These are phyloP conservation scores for Achaetomiella virescens DNA, from an alignment of 495 filamentous ascomycete genomes.

Conservation along the genomic window DNA sequence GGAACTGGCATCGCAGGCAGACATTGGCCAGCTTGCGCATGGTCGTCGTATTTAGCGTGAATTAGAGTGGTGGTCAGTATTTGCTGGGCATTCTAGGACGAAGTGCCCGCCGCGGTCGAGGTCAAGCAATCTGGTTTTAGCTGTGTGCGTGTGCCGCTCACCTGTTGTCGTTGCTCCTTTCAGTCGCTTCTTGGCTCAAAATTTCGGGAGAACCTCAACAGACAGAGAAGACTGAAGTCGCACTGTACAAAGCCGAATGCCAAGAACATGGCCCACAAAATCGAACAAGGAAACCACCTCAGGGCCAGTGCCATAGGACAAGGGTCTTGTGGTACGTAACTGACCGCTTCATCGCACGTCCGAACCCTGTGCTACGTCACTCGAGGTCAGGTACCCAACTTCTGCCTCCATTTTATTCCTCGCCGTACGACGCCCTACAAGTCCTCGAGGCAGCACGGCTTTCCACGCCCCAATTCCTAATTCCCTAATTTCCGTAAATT, in stretches of 20 bases:
- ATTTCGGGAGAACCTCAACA: neutral
- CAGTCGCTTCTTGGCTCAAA: neutral
- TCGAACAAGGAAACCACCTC: no score
- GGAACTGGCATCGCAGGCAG: slow-evolving; percentile 26
- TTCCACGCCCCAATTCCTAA: no score
- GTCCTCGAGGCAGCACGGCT: no score
- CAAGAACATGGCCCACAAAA: neutral
- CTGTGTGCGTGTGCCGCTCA: no score
- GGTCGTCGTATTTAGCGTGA: neutral
- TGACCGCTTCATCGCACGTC: neutral
- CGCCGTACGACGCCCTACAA: no score
- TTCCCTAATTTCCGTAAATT: no score
- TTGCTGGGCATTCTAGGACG: neutral
- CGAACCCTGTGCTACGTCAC: neutral
- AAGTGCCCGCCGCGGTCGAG: neutral
- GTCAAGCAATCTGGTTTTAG: neutral
- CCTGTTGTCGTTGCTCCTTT: neutral
- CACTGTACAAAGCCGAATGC: neutral
- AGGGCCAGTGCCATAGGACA: neutral
- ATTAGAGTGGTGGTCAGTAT: neutral
- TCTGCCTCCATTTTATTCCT: neutral
- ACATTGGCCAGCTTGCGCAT: slow-evolving; percentile 27
- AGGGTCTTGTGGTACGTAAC: neutral
- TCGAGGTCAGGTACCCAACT: neutral
- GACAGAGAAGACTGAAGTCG: neutral